Conservation (phyloP, 164 flowering plant species). For the Akebia trifoliata region DNA sequence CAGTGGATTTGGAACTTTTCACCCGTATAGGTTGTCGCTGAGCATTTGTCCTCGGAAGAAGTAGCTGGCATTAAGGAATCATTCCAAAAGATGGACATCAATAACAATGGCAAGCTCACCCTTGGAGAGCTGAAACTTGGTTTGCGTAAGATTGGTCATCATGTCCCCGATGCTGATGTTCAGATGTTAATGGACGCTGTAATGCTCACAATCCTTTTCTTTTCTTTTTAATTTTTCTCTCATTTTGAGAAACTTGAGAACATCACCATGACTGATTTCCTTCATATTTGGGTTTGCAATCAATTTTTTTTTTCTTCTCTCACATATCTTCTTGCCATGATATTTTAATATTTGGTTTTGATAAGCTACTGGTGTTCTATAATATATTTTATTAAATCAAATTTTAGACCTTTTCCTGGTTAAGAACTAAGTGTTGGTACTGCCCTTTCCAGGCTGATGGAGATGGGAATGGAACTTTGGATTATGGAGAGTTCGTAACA, state of each 20-base stretch:
- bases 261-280: neutral
- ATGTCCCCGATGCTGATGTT: constrained; percentile 63
- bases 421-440: neutral
- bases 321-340: too few species aligned
- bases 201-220: constrained; percentile 18
- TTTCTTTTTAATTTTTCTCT: neutral
- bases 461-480: constrained; percentile 68
- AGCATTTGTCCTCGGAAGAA: constrained; percentile 86
- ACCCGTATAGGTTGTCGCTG: constrained; percentile 66
- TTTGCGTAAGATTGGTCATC: constrained; percentile 72
- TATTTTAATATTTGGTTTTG: too few species aligned
- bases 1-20: constrained; percentile 8
- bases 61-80: constrained; percentile 86
- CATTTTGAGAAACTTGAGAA: neutral
- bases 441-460: constrained; percentile 70
- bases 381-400: neutral
- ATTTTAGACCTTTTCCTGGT: neutral
- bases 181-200: constrained; percentile 88
- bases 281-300: neutral
- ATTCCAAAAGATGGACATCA: constrained; percentile 70
- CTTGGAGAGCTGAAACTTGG: constrained; percentile 61
- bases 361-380: neutral
- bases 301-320: neutral
- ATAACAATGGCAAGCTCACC: constrained; percentile 61
- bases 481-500: constrained; percentile 80